Base-by-base conservation (phyloP, 108 stramenopile species). In the Cyclotella kingstonii region DNA sequence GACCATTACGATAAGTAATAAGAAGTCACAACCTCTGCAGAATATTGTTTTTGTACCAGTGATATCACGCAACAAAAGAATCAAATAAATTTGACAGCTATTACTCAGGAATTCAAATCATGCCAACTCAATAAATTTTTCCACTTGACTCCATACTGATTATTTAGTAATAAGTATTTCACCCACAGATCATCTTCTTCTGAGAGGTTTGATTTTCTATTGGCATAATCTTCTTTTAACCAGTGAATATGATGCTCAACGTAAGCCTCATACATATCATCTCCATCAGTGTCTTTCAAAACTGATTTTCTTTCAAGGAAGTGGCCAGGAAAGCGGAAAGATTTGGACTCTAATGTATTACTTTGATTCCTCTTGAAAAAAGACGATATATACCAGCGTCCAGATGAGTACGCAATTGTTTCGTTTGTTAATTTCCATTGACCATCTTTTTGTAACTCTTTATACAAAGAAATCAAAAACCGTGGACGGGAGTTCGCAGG, bases 401-500 rank as follows among this genome's bases (percentile, higher is more conserved):
- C 40, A 3, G 78, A 72, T 9, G 84, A 41, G 5, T 54, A 50
- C 22, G 68, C 78, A 40, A 92, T 84, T 10, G 65, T 79, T 55
- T 92, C 91, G 36, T 83, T 76, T 34, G n/a, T 46, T 18, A 86
- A 31, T 3, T 30, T 44, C 78, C 80, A 92, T 7, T 79, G 80
- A 17, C 63, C 42, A 5, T 42, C 33, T 15, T 58, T 36, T 48
- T 85, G 70, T 42, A 92, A 22, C 19, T 40, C 31, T 46, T 87
- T 75, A 46, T 92, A 92, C 18, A 92, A 56, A 10, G 58, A 39
- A 21, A 86, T 42, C 52, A 89, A 63, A 54, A 85, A 55, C 33
- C 74, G 53, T 9, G 90, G 90, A 31, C 78, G 73, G 0, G 90
- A 84, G 39, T 87, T 87, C 4, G 90, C 81, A 19, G 90, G 87